Evolutionary conservation across 2,329 filamentous ascomycete species (phyloP), one percentile per base, ranked within the genome.

Genomic region (Monascus ruber): DNA sequence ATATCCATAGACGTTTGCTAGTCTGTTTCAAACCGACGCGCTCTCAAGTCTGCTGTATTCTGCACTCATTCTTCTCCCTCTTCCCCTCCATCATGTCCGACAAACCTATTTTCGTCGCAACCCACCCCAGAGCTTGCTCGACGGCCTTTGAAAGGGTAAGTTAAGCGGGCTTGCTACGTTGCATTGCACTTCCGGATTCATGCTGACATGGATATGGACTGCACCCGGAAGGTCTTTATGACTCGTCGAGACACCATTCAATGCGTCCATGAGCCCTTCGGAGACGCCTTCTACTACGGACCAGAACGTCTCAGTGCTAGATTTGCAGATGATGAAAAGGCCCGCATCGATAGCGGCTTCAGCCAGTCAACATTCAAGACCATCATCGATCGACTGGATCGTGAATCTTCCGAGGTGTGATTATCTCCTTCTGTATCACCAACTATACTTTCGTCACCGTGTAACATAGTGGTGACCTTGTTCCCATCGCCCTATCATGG

Each of bases 251-350:
- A 94, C 56, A 79, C 73, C 39, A 74, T 96, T 43, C 73, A 81
- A 53, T 94, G 85, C 59, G 73, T 91, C 52, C 91, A 96, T 63
- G 91, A 98, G 68, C 91, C 91, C 4, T 96, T 96, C 64, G 89
- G 89, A 39, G 91, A 96, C 65, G 84, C 88, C 44, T 96, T 89
- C 60, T 96, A 96, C 69, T 96, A 83, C 58, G 89, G 91, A 38
- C 88, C 89, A 5, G 91, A 98, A 67, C 76, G 85, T 51, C 73
- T 96, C 51, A 81, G 83, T 54, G 69, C 76, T 38, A 78, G 91
- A 53, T 98, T 85, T 58, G 80, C 81, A 55, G 60, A 82, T 34
- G 84, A 94, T 48, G 70, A 74, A 52, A 58, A 65, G 44, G 58
- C 58, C 27, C 62, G 65, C 35, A 36, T 60, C 29, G 60, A 60